Base-by-base conservation (phyloP, 345 rosid species). In the Salix dunnii region DNA sequence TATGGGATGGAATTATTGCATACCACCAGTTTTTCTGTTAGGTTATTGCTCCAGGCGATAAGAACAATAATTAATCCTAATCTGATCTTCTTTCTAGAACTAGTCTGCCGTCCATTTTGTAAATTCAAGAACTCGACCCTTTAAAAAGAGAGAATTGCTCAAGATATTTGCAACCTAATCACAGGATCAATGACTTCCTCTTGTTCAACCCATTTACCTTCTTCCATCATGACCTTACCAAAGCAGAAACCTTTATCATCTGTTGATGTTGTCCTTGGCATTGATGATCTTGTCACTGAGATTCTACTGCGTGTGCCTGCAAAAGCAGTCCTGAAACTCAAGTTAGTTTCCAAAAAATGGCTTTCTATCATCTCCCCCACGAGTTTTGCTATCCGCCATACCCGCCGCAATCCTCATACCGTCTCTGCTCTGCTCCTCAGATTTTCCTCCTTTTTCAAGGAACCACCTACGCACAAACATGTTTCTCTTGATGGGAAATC, bases 321-420 rank as follows among this genome's bases (percentile, higher is more conserved):
- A 5, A 72, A 70, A 46, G 46, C 60, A 25, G 67, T 80, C 20
- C 30, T 64, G 35, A 42, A 48, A 60, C 70, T 80, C 46, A 58
- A 71, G 35, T 38, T 30, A 5, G 43, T 76, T 51, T 76, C 65
- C 58, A 76, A 80, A 17, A 76, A 46, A 17, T 80, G 80, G 77
- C 31, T 62, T 49, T 72, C 76, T 70, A 68, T 76, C 17, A 70
- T 76, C 12, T 43, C 67, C 58, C 9, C 27, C 42, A n/a, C 67
- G 42, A 69, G 76, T 55, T 80, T 72, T 64, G 72, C 70, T 76
- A 61, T 51, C 33, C 51, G 25, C 31, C 79, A 58, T 23, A 23
- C 61, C 35, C 20, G 7, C 23, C 73, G 7, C 6, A 25, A 73
- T 48, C 64, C 17, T 48, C 68, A 76, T 69, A 28, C 74, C 73